Evolutionary conservation across 768 basidiomycete species (phyloP), one percentile per base, ranked within the genome.

Genomic region (Phlebiopsis gigantea): DNA sequence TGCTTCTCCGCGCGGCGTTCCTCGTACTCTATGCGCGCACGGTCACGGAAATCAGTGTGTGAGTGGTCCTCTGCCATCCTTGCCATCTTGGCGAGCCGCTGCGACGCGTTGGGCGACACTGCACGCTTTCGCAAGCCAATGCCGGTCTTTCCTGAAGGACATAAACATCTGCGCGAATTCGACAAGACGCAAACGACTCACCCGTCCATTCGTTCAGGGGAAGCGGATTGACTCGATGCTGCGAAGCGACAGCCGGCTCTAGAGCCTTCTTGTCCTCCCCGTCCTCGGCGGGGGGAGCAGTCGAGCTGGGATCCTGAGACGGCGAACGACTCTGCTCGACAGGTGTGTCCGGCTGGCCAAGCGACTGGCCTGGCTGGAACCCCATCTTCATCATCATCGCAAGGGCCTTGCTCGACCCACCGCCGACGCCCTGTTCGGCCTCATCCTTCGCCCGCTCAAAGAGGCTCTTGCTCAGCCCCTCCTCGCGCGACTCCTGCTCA

Each of bases 321-420:
- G 50, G 50, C 12, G 50, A 51, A 25, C 50, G 50, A 25, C 50
- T 51, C 31, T 21, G 34, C 29, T 51, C 12, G 43, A 24, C 26
- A 7, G 25, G 3, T 9, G 24, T 14, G 12, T 72, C 71, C 8
- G 68, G 52, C 65, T 71, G 76, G 17, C 91, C 90, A 26, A 93
- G 77, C 14, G 88, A 77, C 68, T 92, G 83, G 15, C 92, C 92
- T 2, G 88, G 84, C 72, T 87, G 87, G 75, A 90, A 94, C 0
- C 92, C 92, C 92, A 93, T 93, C 73, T 89, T 93, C 80, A 88
- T 83, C 92, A 94, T 94, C 75, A 94, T 93, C 15, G 81, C 79
- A 53, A 93, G 73, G 7, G 91, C 92, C 68, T 92, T 93, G 74
- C 81, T 92, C 43, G 79, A 76, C 52, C 74, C 70, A 42, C 74